Percentiles rank a stretch among this genome's conserved stretches.
These are phyloP conservation scores for Neurospora intermedia DNA, from an alignment of 495 filamentous ascomycete genomes.

Conservation along the genomic window DNA sequence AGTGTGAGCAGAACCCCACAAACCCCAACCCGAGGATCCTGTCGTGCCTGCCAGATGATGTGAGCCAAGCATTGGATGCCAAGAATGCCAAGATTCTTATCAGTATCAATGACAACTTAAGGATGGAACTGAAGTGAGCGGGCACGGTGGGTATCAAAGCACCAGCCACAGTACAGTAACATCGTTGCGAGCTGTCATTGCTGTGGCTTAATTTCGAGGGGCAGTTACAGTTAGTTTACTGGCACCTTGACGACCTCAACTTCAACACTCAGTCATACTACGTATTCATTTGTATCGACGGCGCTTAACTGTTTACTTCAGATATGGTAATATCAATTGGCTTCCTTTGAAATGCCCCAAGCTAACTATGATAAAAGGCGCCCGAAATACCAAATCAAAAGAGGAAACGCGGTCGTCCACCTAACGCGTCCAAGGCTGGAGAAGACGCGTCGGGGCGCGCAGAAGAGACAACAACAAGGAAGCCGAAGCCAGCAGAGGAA, in stretches of 20 bases:
- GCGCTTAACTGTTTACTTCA: constrained; percentile 4
- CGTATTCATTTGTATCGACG: not conserved
- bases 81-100: not conserved
- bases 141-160: not conserved
- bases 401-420: constrained; percentile 30
- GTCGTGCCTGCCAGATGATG: not conserved
- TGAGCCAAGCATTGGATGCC: not conserved
- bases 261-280: not conserved
- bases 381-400: constrained; percentile 26
- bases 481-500: not conserved
- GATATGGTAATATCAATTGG: constrained; percentile 13
- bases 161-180: constrained; percentile 3
- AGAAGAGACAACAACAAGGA: not conserved
- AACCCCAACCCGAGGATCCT: not conserved
- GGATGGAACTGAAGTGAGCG: too few relatives aligned
- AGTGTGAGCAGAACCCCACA: not conserved
- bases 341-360: too few relatives aligned
- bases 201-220: constrained; percentile 3
- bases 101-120: too few relatives aligned
- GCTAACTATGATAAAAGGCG: constrained; percentile 17
- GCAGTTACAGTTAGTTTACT: not conserved
- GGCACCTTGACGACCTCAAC: not conserved
- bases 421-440: constrained; percentile 26
- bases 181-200: not conserved
- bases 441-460: constrained; percentile 23